Base-by-base conservation (phyloP, 2,329 filamentous ascomycete species). In the Colletotrichum chlorophyti region DNA sequence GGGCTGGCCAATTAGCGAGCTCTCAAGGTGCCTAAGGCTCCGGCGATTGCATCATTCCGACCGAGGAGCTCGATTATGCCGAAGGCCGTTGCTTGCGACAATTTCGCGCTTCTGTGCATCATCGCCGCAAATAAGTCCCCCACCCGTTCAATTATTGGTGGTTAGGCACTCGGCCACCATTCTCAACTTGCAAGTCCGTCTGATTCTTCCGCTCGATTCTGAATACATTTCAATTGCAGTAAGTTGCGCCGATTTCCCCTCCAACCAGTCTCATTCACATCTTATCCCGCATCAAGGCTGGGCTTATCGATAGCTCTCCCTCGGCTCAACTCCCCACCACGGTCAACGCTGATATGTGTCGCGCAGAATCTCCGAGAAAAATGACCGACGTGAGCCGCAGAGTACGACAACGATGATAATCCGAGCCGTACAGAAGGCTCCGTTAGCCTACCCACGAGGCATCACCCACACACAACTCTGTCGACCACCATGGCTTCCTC, bases 321-420 rank as follows among this genome's bases (percentile, higher is more conserved):
- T 48, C 49, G 42, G 41, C 35, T 23, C 15, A 14, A 15, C 19
- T 38, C 38, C 12, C 31, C 15, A 19, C 23, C 40, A 10, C 43
- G 29, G 34, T 37, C 15, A 21, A 12, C 24, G 52, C 51, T 60
- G 38, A 60, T 43, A 15, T n/a, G 9, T 19, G 42, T 12, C 24
- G 2, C 32, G 31, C 31, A 60, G 57, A 45, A 12, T 11, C 8
- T n/a, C 27, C 34, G 15, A 49, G 26, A 10, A 60, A 60, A 27
- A 60, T 60, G 58, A 53, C 59, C 35, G 53, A 52, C 17, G 23
- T 58, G 53, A 53, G 58, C 34, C 58, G 45, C 26, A 26, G 45
- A 14, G 51, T 52, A 60, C 57, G 57, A 57, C 27, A 49, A 60
- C 58, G 53, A 60, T 60, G 58, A 58, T 60, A 51, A 51, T 58